phyloP scores from a whole-genome alignment of 163 green algal genomes.

The Volvox carteri region DNA sequence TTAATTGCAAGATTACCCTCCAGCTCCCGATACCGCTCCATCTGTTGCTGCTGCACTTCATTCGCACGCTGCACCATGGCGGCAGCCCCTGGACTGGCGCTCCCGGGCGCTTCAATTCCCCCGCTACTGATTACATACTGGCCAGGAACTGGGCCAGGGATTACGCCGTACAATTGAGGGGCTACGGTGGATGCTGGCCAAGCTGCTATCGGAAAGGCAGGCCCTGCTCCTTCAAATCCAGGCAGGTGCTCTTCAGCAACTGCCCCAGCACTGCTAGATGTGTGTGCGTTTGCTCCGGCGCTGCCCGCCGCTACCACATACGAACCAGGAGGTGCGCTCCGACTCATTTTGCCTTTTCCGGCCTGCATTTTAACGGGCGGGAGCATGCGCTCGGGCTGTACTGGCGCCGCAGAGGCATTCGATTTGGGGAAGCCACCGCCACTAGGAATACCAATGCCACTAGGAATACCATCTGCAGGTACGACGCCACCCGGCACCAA shows the following conservation, averaged over 20 bases:
- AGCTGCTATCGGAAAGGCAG: background rate
- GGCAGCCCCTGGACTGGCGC: background rate
- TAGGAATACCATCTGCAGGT: too few species aligned
- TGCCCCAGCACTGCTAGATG: background rate
- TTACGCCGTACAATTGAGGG: background rate
- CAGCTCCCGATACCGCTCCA: background rate
- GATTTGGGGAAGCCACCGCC: too few species aligned
- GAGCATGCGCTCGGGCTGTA: background rate
- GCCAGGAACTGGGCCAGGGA: background rate
- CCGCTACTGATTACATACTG: background rate
- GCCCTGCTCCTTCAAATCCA: background rate
- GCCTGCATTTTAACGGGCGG: conserved; percentile 25
- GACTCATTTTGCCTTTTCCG: conserved; percentile 15
- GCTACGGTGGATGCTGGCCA: background rate
- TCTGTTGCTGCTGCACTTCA: conserved; percentile 8
- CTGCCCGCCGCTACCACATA: background rate
- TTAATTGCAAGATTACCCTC: background rate
- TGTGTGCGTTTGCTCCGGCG: background rate
- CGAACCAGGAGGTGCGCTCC: conserved; percentile 13
- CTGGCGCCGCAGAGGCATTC: background rate
- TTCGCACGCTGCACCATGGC: conserved; percentile 10
- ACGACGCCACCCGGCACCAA: too few species aligned
- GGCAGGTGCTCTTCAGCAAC: background rate
- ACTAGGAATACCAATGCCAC: too few species aligned
- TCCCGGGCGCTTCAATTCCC: background rate